phyloP scores from a whole-genome alignment of 1,284 basidiomycete genomes.

The Mycosarcoma maydis region DNA sequence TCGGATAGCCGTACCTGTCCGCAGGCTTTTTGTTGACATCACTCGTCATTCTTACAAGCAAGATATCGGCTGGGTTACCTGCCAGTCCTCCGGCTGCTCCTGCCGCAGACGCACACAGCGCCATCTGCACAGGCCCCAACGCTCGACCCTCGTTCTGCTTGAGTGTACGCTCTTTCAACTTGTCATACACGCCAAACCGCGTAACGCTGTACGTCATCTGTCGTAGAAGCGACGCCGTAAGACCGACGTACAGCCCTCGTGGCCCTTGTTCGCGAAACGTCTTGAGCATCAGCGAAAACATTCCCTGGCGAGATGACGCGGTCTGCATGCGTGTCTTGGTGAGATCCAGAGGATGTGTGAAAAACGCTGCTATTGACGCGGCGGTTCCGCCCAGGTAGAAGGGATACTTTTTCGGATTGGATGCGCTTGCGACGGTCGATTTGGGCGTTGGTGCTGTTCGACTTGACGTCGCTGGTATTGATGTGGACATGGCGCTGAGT shows the following conservation, averaged over 20 bases:
- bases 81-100: slow-evolving; percentile 62
- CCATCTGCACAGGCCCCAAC: slow-evolving; percentile 51
- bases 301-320: slow-evolving; percentile 48
- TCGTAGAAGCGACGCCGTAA: slow-evolving; percentile 57
- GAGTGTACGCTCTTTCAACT: slow-evolving; percentile 50
- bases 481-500: slow-evolving; percentile 10
- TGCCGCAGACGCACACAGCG: slow-evolving; percentile 52
- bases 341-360: slow-evolving; percentile 67
- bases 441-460: neutral
- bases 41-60: slow-evolving; percentile 69
- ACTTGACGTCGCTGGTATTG: slow-evolving; percentile 12
- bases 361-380: slow-evolving; percentile 61
- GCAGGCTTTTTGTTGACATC: slow-evolving; percentile 65
- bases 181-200: slow-evolving; percentile 63
- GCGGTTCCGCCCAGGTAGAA: slow-evolving; percentile 64
- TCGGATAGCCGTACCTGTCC: slow-evolving; percentile 64
- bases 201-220: slow-evolving; percentile 66
- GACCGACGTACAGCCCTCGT: slow-evolving; percentile 60
- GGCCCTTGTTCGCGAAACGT: slow-evolving; percentile 54
- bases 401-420: slow-evolving; percentile 47
- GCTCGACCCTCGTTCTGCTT: slow-evolving; percentile 22
- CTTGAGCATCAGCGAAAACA: slow-evolving; percentile 43
- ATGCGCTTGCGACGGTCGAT: no score
- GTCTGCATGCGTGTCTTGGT: slow-evolving; percentile 68
- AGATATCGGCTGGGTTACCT: slow-evolving; percentile 70